Evolutionary conservation across 2,329 filamentous ascomycete species (phyloP).

Genomic region (Exophiala viscosa): DNA sequence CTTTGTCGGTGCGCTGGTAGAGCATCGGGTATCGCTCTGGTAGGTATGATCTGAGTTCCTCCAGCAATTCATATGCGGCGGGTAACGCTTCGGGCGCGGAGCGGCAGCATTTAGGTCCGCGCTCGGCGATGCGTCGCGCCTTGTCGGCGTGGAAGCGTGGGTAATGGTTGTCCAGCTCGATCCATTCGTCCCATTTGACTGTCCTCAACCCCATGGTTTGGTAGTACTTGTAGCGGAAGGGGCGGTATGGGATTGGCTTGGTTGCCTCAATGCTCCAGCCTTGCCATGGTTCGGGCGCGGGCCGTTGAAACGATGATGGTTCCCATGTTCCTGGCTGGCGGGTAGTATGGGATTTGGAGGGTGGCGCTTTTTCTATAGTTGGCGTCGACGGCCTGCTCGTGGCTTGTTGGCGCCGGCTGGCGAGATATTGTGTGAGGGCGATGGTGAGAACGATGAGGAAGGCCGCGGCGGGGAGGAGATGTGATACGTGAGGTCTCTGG

Average conservation of each 20-base stretch:
- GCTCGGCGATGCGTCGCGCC: conserved; percentile 61
- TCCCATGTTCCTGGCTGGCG: conserved; percentile 50
- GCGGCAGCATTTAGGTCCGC: conserved; percentile 63
- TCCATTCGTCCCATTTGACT: conserved; percentile 66
- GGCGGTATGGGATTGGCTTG: conserved; percentile 71
- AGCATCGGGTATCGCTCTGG: conserved; percentile 70
- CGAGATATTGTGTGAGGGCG: conserved; percentile 13
- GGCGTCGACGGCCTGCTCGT: conserved; percentile 15
- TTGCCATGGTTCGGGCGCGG: conserved; percentile 59
- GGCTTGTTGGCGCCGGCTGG: conserved; percentile 12
- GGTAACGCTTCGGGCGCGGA: conserved; percentile 68
- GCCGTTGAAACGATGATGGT: conserved; percentile 57
- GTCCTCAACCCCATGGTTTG: conserved; percentile 73
- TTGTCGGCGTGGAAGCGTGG: conserved; percentile 70
- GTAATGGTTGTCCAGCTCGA: conserved; percentile 77
- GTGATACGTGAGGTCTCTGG: conserved; percentile 23
- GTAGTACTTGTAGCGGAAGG: conserved; percentile 72
- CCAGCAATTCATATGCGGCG: conserved; percentile 70
- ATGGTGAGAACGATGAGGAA: conserved; percentile 28
- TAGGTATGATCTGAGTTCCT: conserved; percentile 68
- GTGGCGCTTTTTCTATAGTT: conserved; percentile 20
- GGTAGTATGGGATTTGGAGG: conserved; percentile 6
- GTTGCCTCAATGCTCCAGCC: conserved; percentile 66
- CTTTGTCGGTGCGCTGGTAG: conserved; percentile 60
- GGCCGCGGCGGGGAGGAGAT: conserved; percentile 33